A percentile compares a stretch with the other conserved stretches of the same genome.
These are phyloP conservation scores for Cercospora citrullina DNA, from an alignment of 2,329 filamentous ascomycete species.

Conservation along the genomic window DNA sequence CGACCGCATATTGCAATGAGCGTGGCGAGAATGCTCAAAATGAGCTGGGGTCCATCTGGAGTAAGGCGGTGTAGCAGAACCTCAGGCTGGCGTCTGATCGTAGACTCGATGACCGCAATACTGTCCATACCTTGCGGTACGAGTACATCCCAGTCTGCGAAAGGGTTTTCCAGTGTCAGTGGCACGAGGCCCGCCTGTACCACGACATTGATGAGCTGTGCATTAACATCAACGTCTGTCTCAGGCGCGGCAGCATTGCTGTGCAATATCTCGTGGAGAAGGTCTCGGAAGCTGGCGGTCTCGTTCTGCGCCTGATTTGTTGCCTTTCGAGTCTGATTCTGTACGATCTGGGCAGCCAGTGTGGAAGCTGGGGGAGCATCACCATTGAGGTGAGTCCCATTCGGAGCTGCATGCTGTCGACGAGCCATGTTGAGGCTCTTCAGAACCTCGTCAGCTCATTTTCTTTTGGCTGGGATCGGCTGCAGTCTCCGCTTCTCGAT, in stretches of 20 bases:
- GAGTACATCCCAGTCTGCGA: conserved; percentile 58
- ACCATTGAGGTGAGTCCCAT: conserved; percentile 29
- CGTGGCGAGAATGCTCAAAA: conserved; percentile 56
- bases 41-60: conserved; percentile 49
- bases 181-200: conserved; percentile 74
- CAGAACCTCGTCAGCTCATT: conserved; percentile 9
- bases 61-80: conserved; percentile 54
- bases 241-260: conserved; percentile 53
- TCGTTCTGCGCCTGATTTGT: conserved; percentile 49
- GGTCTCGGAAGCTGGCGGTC: conserved; percentile 67
- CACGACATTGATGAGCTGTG: conserved; percentile 82
- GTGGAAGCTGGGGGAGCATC: conserved; percentile 66
- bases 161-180: conserved; percentile 67
- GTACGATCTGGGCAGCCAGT: conserved; percentile 81
- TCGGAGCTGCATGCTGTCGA: conserved; percentile 24
- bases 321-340: conserved; percentile 62
- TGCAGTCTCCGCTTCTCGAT: not conserved
- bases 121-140: conserved; percentile 67
- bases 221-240: conserved; percentile 73
- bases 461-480: not conserved
- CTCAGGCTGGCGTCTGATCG: conserved; percentile 71
- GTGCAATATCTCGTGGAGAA: conserved; percentile 64
- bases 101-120: conserved; percentile 72
- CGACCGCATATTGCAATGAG: conserved; percentile 51
- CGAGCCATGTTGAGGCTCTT: conserved; percentile 42